These are phyloP conservation scores for Diaporthe eres DNA, from an alignment of 2,329 filamentous ascomycete species.

Conservation along the genomic window DNA sequence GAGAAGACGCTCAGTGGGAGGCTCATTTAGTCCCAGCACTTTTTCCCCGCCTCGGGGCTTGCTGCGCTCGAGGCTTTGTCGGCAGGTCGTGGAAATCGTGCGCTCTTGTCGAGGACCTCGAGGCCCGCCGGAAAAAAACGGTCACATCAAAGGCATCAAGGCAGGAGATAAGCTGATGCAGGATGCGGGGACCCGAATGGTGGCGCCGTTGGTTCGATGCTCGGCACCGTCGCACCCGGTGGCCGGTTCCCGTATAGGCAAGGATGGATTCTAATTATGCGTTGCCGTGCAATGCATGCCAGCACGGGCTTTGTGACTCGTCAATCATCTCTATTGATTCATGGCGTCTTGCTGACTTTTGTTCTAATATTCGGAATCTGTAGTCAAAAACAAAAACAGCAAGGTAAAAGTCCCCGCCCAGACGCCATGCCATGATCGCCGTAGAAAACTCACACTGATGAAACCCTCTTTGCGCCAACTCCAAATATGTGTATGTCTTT, in stretches of 20 bases:
- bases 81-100: not conserved
- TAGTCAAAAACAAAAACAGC: constrained; percentile 12
- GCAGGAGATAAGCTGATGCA: constrained; percentile 23
- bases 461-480: constrained; percentile 7
- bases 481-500: not conserved
- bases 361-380: constrained; percentile 24
- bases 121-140: not conserved
- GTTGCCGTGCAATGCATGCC: constrained; percentile 20
- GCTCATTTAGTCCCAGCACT: not conserved
- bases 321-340: constrained; percentile 33
- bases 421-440: constrained; percentile 41
- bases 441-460: not conserved
- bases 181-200: constrained; percentile 10
- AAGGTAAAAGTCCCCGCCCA: constrained; percentile 15
- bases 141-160: not conserved
- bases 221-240: constrained; percentile 21
- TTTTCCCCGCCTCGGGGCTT: not conserved
- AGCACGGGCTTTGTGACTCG: not conserved
- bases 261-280: constrained; percentile 21
- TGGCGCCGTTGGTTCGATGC: constrained; percentile 16
- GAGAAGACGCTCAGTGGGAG: constrained; percentile 23
- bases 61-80: not conserved
- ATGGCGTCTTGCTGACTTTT: constrained; percentile 12
- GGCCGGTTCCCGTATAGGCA: constrained; percentile 25
- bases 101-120: not conserved